phyloP scores from a whole-genome alignment of 306 rosid species.

The Malus sieversii region DNA sequence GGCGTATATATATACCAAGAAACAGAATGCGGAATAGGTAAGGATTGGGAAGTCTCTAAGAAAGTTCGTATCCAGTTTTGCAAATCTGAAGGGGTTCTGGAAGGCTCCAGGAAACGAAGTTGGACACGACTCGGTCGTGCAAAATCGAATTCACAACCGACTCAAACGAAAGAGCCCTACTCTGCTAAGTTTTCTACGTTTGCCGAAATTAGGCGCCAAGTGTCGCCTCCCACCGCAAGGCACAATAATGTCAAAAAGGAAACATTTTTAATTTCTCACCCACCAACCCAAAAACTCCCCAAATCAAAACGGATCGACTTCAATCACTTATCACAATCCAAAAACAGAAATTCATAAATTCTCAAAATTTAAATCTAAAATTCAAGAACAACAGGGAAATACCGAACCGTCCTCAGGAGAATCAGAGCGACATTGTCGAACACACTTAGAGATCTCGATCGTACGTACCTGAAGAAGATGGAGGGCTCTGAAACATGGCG shows the following conservation, averaged over 20 bases:
- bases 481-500: background rate
- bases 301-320: background rate
- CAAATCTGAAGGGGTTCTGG: background rate
- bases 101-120: background rate
- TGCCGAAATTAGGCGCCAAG: background rate
- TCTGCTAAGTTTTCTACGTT: background rate
- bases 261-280: too few relatives aligned
- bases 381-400: background rate
- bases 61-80: background rate
- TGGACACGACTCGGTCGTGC: slow-evolving; percentile 22
- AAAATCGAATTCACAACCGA: slow-evolving; percentile 21
- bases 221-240: background rate
- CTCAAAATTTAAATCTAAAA: background rate
- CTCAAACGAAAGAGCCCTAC: slow-evolving; percentile 6
- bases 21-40: background rate
- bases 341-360: background rate
- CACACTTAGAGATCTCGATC: background rate
- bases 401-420: background rate
- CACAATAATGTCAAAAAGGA: background rate
- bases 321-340: background rate
- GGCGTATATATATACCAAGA: background rate
- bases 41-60: background rate
- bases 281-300: background rate
- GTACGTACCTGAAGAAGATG: background rate
- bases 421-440: background rate